Evolutionary conservation across 2,329 filamentous ascomycete genomes (phyloP), one percentile per base, ranked within the genome.

Genomic region (Raffaelea deltoideospora): DNA sequence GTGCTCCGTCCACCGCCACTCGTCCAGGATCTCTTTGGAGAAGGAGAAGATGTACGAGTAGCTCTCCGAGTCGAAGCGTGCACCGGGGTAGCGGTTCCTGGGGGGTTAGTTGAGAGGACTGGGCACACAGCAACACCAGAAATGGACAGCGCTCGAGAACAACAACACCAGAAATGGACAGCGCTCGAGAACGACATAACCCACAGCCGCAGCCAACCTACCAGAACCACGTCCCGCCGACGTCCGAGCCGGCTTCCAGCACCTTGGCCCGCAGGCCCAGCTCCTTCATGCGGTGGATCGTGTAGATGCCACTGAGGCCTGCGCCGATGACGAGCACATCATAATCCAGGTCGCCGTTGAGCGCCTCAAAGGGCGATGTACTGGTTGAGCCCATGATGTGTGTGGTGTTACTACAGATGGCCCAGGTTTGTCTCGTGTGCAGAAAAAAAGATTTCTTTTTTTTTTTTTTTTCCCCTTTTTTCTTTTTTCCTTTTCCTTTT

Each of bases 171-270:
- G n/a, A n/a, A n/a, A n/a, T n/a, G n/a, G n/a, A n/a, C n/a, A n/a
- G n/a, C n/a, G n/a, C n/a, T n/a, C n/a, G n/a, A n/a, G n/a, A n/a
- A n/a, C n/a, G n/a, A n/a, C n/a, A n/a, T n/a, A n/a, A n/a, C n/a
- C n/a, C n/a, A n/a, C n/a, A n/a, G n/a, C n/a, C n/a, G n/a, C n/a
- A n/a, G n/a, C n/a, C n/a, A n/a, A n/a, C n/a, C n/a, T n/a, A n/a
- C n/a, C 56, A 60, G 37, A 52, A 55, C 63, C 65, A 69, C 3
- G 62, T 65, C 1, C 64, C 63, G 4, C 62, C 62, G 24, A 57
- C 55, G 5, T 49, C 53, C 14, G 53, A 50, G 11, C 52, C 58
- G 19, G 55, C 56, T 39, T 64, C 61, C n/a, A 64, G 40, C 5
- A 56, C 53, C 38, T 50, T 54, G 35, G 53, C 51, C 31, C 48